phyloP scores from a whole-genome alignment of 129 eudicot species.

The Tagetes erecta region DNA sequence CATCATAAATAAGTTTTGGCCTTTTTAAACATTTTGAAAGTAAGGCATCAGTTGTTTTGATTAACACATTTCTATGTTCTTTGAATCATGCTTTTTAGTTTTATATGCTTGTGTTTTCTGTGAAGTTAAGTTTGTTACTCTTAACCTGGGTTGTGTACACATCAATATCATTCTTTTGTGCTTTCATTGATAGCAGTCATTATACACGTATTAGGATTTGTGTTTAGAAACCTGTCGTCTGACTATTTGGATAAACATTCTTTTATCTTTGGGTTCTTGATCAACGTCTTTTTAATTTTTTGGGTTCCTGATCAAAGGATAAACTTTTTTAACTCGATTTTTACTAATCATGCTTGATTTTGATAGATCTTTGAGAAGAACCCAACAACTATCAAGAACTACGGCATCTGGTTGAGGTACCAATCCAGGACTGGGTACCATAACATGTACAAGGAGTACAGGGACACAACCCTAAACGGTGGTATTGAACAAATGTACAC shows the following conservation, averaged over 20 bases:
- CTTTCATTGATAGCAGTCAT: too few relatives aligned
- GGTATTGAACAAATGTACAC: slow-evolving; percentile 58
- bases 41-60: neutral
- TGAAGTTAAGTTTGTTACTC: neutral
- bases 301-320: neutral
- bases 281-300: neutral
- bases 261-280: neutral
- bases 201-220: neutral
- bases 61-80: neutral
- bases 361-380: slow-evolving; percentile 58
- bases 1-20: neutral
- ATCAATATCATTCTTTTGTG: neutral
- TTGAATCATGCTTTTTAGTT: neutral
- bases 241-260: neutral
- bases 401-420: slow-evolving; percentile 48
- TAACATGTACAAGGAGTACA: slow-evolving; percentile 49
- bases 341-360: neutral
- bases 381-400: slow-evolving; percentile 54
- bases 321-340: too few relatives aligned
- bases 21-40: neutral
- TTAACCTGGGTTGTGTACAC: neutral
- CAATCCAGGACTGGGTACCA: slow-evolving; percentile 46
- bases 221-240: neutral
- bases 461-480: slow-evolving; percentile 52
- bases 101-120: neutral